A percentile compares a stretch with the other conserved stretches of the same genome.
These are phyloP conservation scores for Ogataea populi-albae DNA, from an alignment of 805 yeast genomes.

Conservation along the genomic window DNA sequence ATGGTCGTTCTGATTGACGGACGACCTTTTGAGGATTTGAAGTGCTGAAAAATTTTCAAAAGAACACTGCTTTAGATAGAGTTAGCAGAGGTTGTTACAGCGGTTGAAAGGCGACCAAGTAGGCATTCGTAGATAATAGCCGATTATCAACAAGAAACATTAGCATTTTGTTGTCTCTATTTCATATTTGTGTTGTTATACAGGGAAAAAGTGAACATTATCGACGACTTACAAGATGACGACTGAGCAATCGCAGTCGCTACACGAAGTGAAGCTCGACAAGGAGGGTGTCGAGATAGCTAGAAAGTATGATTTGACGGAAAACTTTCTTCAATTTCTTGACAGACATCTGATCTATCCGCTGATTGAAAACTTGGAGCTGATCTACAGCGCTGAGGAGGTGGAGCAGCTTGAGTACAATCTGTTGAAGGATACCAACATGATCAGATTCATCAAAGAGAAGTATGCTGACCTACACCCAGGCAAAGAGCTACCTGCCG, in stretches of 20 bases:
- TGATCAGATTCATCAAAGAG: conserved; percentile 49
- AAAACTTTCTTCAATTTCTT: conserved; percentile 52
- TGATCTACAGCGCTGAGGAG: conserved; percentile 38
- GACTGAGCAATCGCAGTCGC: conserved; percentile 3
- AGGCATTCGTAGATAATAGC: too few relatives aligned
- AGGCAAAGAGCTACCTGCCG: conserved; percentile 39
- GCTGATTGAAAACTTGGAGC: conserved; percentile 45
- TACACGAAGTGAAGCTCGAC: conserved; percentile 21
- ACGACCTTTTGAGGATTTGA: too few relatives aligned
- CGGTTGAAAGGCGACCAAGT: too few relatives aligned
- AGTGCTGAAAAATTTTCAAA: too few relatives aligned
- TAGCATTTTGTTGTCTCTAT: too few relatives aligned
- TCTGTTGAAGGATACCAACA: conserved; percentile 54
- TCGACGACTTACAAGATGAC: too few relatives aligned
- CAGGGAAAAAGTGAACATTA: too few relatives aligned
- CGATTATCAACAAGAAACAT: too few relatives aligned
- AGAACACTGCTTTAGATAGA: too few relatives aligned
- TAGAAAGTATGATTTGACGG: conserved; percentile 51
- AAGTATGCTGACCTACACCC: conserved; percentile 43
- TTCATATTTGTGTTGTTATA: too few relatives aligned
- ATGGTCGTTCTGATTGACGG: too few relatives aligned
- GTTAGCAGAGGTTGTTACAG: too few relatives aligned
- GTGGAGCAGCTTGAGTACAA: conserved; percentile 49
- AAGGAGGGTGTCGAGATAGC: conserved; percentile 40
- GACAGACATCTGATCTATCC: conserved; percentile 61